Percentiles rank a stretch among this genome's conserved stretches.
Conservation (phyloP, 257 asterid genomes). For the Rehmannia glutinosa region DNA sequence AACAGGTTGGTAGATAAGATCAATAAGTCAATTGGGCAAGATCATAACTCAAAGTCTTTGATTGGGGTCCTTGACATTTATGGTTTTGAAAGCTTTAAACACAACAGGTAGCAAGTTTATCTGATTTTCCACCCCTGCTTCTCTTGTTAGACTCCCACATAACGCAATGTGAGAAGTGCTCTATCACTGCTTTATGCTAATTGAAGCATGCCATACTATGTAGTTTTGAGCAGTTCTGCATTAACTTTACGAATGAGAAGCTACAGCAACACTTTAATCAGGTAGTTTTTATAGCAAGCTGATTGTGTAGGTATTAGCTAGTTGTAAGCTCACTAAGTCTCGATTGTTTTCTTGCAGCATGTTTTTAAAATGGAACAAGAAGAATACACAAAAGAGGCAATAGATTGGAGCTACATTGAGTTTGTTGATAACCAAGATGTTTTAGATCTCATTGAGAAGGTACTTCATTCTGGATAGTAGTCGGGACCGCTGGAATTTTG, state of each 20-base stretch:
- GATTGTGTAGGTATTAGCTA: slow-evolving; percentile 1
- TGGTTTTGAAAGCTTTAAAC: slow-evolving; percentile 96
- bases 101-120: slow-evolving; percentile 60
- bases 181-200: slow-evolving; percentile 23
- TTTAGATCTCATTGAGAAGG: slow-evolving; percentile 96
- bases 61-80: slow-evolving; percentile 96
- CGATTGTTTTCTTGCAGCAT: slow-evolving; percentile 58
- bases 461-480: slow-evolving; percentile 22
- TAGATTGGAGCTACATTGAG: slow-evolving; percentile 97
- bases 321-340: slow-evolving; percentile 24
- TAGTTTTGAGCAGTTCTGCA: slow-evolving; percentile 99
- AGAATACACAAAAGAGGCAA: slow-evolving; percentile 90
- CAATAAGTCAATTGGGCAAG: slow-evolving; percentile 92
- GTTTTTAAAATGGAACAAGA: slow-evolving; percentile 99
- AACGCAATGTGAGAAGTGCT: slow-evolving; percentile 8
- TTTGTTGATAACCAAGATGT: slow-evolving; percentile 98
- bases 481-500: neutral
- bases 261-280: slow-evolving; percentile 97
- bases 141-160: slow-evolving; percentile 13
- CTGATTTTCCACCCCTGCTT: slow-evolving; percentile 11
- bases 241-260: slow-evolving; percentile 93
- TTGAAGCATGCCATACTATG: slow-evolving; percentile 29
- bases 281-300: slow-evolving; percentile 38
- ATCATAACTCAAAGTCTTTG: slow-evolving; percentile 59
- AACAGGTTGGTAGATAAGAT: slow-evolving; percentile 96